Conservation (phyloP, 345 rosid genomes). For the Bretschneidera sinensis region DNA sequence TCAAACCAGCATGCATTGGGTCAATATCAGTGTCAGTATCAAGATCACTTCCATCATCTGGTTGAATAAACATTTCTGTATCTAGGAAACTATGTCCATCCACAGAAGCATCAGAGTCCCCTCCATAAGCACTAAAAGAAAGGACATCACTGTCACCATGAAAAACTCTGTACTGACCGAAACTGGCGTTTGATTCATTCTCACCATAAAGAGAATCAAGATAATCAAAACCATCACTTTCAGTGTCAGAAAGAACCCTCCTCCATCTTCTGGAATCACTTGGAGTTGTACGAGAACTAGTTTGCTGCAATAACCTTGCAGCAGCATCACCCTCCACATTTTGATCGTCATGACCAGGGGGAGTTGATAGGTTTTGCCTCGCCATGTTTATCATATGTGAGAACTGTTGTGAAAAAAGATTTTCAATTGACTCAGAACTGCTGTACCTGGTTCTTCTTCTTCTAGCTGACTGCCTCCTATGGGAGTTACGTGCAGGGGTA, state of each 20-base stretch:
- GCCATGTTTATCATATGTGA: slow-evolving; percentile 46
- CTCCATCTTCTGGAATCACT: slow-evolving; percentile 68
- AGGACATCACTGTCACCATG: slow-evolving; percentile 60
- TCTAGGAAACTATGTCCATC: slow-evolving; percentile 54
- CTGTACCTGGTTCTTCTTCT: slow-evolving; percentile 49
- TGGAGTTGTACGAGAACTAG: slow-evolving; percentile 52
- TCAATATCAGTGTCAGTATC: slow-evolving; percentile 84
- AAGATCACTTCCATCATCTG: slow-evolving; percentile 43
- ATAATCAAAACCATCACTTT: slow-evolving; percentile 66
- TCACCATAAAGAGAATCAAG: slow-evolving; percentile 51
- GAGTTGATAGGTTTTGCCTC: slow-evolving; percentile 48
- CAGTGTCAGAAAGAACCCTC: slow-evolving; percentile 58
- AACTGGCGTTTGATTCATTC: slow-evolving; percentile 60
- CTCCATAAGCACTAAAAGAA: slow-evolving; percentile 65
- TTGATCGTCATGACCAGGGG: slow-evolving; percentile 37
- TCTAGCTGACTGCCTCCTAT: slow-evolving; percentile 29
- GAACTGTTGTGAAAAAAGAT: slow-evolving; percentile 50
- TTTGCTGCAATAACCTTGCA: slow-evolving; percentile 31
- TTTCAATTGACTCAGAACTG: slow-evolving; percentile 64
- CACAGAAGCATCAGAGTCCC: slow-evolving; percentile 78
- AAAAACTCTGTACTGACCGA: slow-evolving; percentile 39
- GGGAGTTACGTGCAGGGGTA: slow-evolving; percentile 38
- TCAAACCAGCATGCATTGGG: slow-evolving; percentile 82
- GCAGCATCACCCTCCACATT: slow-evolving; percentile 32
- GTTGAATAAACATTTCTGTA: slow-evolving; percentile 42